Conservation (phyloP, 2,329 filamentous ascomycete genomes). For the Teratosphaeria pseudoeucalypti region DNA sequence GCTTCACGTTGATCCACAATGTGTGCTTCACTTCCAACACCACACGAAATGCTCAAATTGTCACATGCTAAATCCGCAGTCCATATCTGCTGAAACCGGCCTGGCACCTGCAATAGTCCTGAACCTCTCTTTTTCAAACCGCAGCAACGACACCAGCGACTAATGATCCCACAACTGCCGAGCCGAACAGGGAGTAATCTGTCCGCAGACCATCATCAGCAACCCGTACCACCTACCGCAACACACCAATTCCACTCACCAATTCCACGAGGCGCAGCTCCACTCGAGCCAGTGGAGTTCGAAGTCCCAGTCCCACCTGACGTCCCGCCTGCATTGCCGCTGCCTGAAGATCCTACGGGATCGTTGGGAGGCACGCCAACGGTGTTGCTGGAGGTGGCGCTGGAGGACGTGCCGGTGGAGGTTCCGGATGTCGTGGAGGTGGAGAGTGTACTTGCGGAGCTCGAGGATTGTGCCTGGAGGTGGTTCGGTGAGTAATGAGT, state of each 20-base stretch:
- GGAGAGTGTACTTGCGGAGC: constrained; percentile 2
- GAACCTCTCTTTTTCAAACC: not conserved
- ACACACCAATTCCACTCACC: not conserved
- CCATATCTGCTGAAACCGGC: not conserved
- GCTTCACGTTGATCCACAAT: not conserved
- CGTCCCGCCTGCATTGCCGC: constrained; percentile 1
- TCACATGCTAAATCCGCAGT: not conserved
- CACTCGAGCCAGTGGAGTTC: not conserved
- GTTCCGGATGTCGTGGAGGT: constrained; percentile 2
- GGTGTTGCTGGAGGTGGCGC: not conserved
- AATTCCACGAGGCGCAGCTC: not conserved
- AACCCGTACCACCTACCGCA: too few species aligned
- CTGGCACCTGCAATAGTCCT: not conserved
- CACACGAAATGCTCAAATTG: not conserved
- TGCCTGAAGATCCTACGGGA: not conserved
- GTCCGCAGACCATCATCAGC: not conserved
- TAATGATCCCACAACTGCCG: constrained; percentile 1
- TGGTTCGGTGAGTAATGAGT: not conserved
- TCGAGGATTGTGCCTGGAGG: constrained; percentile 1
- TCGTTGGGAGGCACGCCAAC: not conserved
- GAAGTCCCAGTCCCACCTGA: not conserved
- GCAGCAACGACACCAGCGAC: not conserved
- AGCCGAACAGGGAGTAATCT: not conserved
- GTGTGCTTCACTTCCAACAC: not conserved
- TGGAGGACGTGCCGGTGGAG: constrained; percentile 1